Conservation (phyloP, 345 rosid genomes). For the Melaleuca alternifolia region DNA sequence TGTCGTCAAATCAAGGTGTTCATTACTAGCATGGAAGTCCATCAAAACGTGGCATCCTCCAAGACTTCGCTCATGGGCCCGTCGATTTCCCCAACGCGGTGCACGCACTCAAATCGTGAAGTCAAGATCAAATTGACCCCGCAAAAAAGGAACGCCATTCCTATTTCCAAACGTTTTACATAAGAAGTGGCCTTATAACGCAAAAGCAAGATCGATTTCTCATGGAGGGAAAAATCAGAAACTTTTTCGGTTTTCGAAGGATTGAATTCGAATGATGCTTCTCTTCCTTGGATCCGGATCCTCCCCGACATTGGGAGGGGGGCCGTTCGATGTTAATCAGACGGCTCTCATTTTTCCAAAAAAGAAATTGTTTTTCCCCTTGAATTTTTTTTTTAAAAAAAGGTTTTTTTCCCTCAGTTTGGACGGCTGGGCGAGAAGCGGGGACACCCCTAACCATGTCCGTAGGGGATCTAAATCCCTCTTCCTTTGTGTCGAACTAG, state of each 20-base stretch:
- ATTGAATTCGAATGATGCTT: background rate
- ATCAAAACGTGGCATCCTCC: background rate
- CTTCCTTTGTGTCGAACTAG: background rate
- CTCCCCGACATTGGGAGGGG: no score
- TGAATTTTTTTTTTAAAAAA: no score
- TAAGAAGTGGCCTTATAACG: background rate
- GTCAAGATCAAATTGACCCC: background rate
- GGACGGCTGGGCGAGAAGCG: no score
- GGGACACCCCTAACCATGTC: background rate
- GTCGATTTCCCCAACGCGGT: background rate
- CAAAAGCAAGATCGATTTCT: background rate
- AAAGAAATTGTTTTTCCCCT: no score
- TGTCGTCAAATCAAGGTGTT: background rate
- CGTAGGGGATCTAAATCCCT: no score
- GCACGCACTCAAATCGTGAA: background rate
- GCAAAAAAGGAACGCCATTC: background rate
- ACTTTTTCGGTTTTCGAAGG: background rate
- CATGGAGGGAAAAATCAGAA: no score
- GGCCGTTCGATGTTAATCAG: no score
- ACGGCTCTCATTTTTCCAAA: no score
- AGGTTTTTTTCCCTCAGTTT: no score
- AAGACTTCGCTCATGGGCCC: background rate
- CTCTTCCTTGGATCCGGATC: no score
- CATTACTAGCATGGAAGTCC: background rate
- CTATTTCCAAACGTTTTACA: background rate